Percentiles rank a stretch among this genome's conserved stretches.
phyloP scores from a whole-genome alignment of 108 stramenopile species.

The Conticribra weissflogii region DNA sequence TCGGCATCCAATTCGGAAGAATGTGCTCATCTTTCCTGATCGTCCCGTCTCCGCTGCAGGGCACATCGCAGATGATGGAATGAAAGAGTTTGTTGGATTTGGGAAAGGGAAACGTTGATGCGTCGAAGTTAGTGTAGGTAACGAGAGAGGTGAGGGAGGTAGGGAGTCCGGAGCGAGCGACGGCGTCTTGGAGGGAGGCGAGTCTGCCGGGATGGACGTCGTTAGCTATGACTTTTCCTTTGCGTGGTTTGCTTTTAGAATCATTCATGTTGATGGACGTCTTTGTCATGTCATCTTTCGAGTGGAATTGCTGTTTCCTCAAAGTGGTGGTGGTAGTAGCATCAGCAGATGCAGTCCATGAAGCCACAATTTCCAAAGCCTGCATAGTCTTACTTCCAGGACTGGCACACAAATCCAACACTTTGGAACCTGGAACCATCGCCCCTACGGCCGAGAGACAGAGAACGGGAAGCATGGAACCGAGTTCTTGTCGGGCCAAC shows the following conservation, averaged over 20 bases:
- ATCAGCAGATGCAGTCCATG: slow-evolving; percentile 4
- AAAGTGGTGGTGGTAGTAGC: no score
- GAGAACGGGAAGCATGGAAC: slow-evolving; percentile 77
- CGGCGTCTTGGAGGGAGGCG: slow-evolving; percentile 61
- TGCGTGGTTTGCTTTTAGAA: no score
- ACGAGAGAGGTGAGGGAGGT: slow-evolving; percentile 32
- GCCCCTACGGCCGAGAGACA: slow-evolving; percentile 40
- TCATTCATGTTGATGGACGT: no score
- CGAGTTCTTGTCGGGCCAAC: slow-evolving; percentile 81
- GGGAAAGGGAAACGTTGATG: slow-evolving; percentile 43
- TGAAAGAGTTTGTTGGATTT: slow-evolving; percentile 55
- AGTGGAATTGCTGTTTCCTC: no score
- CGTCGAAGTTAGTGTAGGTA: slow-evolving; percentile 57
- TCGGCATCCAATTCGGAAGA: slow-evolving; percentile 76
- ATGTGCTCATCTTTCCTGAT: slow-evolving; percentile 82
- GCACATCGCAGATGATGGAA: slow-evolving; percentile 84
- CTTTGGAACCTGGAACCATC: slow-evolving; percentile 38
- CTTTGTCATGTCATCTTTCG: no score
- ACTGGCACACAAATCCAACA: slow-evolving; percentile 85
- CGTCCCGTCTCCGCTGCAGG: slow-evolving; percentile 91
- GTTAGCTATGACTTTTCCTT: slow-evolving; percentile 75
- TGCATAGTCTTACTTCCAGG: slow-evolving; percentile 92
- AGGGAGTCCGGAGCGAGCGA: slow-evolving; percentile 66
- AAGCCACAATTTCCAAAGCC: slow-evolving; percentile 62
- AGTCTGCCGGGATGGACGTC: slow-evolving; percentile 78